Evolutionary conservation across 202 grass and related monocot species (phyloP).

Genomic region (Digitaria exilis): DNA sequence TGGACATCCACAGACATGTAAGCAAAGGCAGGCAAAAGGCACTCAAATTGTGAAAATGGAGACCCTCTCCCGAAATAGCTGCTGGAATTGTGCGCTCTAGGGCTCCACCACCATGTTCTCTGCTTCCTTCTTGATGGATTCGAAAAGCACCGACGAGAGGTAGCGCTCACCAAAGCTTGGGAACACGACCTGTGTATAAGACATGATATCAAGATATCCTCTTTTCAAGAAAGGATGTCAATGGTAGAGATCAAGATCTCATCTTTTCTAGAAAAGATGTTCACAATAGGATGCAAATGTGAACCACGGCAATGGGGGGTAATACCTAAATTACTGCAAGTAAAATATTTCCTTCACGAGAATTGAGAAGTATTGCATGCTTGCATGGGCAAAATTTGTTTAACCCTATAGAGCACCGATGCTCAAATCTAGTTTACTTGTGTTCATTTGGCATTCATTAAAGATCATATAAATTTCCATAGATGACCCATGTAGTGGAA

Average conservation of each 20-base stretch:
- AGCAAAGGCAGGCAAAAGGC: slow-evolving; percentile 6
- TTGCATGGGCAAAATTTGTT: slow-evolving; percentile 4
- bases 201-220: too few relatives aligned
- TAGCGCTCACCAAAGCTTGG: slow-evolving; percentile 94
- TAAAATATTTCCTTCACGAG: not conserved
- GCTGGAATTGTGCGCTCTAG: not conserved
- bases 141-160: slow-evolving; percentile 78
- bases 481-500: too few relatives aligned
- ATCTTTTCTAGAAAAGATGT: not conserved
- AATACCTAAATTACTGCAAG: too few relatives aligned
- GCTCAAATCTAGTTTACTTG: not conserved
- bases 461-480: not conserved
- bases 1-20: not conserved
- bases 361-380: not conserved
- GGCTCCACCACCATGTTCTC: slow-evolving; percentile 88
- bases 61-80: not conserved
- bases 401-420: too few relatives aligned
- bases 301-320: not conserved
- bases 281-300: slow-evolving; percentile 1
- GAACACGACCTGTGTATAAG: slow-evolving; percentile 62
- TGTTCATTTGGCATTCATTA: not conserved
- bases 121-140: slow-evolving; percentile 75
- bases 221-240: too few relatives aligned
- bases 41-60: slow-evolving; percentile 17
- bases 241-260: too few relatives aligned